Conservation (phyloP, 2,329 filamentous ascomycete species). For the Didymella glomerata region DNA sequence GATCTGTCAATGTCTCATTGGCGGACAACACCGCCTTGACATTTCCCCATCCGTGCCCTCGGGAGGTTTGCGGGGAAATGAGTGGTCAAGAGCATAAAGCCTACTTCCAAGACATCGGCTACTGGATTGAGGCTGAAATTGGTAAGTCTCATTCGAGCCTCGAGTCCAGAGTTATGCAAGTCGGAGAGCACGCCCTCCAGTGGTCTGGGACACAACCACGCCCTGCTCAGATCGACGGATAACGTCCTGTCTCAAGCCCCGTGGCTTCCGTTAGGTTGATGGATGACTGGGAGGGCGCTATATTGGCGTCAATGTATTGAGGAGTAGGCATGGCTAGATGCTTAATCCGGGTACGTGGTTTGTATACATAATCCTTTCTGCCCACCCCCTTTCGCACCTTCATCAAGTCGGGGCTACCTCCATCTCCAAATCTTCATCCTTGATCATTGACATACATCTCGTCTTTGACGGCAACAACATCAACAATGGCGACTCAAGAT, state of each 20-base stretch:
- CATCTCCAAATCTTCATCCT: not conserved
- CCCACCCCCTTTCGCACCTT: not conserved
- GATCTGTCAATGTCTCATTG: slow-evolving; percentile 9
- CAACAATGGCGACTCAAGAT: slow-evolving; percentile 18
- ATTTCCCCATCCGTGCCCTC: slow-evolving; percentile 10
- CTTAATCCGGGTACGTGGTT: not conserved
- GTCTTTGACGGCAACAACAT: not conserved
- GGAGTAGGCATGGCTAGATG: slow-evolving; percentile 16
- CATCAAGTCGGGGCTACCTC: not conserved
- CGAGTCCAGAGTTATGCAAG: slow-evolving; percentile 17
- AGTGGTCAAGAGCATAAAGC: slow-evolving; percentile 11
- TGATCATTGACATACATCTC: not conserved
- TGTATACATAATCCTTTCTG: slow-evolving; percentile 9
- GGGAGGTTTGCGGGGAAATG: slow-evolving; percentile 2
- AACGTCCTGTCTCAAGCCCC: slow-evolving; percentile 3
- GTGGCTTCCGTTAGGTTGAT: slow-evolving; percentile 10
- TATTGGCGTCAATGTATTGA: slow-evolving; percentile 5
- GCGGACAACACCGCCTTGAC: not conserved
- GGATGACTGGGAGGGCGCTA: slow-evolving; percentile 9
- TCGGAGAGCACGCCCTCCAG: not conserved
- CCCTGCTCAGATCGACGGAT: slow-evolving; percentile 11
- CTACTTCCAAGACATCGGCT: slow-evolving; percentile 19
- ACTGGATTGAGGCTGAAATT: slow-evolving; percentile 1
- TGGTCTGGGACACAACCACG: not conserved
- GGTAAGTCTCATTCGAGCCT: slow-evolving; percentile 3